Percentiles rank a stretch among this genome's conserved stretches.
Conservation (phyloP, 768 basidiomycete species). For the Suillus discolor region DNA sequence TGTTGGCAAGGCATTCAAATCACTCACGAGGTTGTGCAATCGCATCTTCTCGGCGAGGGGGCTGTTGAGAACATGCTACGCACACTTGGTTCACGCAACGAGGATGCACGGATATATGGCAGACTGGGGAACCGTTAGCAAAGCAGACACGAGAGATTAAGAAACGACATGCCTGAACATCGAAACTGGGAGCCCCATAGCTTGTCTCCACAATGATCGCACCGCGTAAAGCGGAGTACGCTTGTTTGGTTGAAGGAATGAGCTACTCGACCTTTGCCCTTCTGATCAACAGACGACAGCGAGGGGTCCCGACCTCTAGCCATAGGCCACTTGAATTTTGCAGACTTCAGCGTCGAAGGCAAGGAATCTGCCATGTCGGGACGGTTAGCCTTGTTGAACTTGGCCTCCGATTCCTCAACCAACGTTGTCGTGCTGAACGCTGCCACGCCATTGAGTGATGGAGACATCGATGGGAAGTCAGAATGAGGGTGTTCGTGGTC, state of each 20-base stretch:
- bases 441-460: conserved; percentile 20
- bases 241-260: conserved; percentile 92
- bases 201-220: conserved; percentile 97
- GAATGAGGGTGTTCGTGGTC: conserved; percentile 23
- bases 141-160: conserved; percentile 9
- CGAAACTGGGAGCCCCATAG: conserved; percentile 98
- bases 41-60: conserved; percentile 34
- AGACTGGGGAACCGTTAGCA: conserved; percentile 48
- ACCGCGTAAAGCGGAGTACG: conserved; percentile 85
- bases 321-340: conserved; percentile 75
- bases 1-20: conserved; percentile 9
- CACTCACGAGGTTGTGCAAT: conserved; percentile 24
- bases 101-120: conserved; percentile 84
- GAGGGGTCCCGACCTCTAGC: conserved; percentile 52
- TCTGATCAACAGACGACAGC: conserved; percentile 36
- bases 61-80: conserved; percentile 62
- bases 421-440: conserved; percentile 24
- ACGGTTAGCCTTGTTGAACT: conserved; percentile 30
- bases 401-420: conserved; percentile 31
- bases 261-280: conserved; percentile 48
- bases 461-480: conserved; percentile 15
- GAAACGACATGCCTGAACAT: conserved; percentile 72
- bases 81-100: conserved; percentile 78
- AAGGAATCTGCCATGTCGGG: conserved; percentile 44
- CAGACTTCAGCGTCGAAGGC: conserved; percentile 50